Evolutionary conservation across 805 yeast genomes (phyloP).

Genomic region (Lipomyces japonicus): DNA sequence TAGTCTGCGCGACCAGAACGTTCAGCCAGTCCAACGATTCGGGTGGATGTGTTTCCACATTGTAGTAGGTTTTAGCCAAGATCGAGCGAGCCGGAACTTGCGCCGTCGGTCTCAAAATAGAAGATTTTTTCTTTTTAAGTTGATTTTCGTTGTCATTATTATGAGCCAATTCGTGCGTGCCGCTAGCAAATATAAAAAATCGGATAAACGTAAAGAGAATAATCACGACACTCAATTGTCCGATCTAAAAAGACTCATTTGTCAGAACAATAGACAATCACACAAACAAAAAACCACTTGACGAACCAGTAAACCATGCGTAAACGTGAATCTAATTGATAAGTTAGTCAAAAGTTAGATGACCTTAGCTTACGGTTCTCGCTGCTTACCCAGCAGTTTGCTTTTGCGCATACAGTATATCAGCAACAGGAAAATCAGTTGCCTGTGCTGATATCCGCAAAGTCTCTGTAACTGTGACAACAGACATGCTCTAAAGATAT

Average conservation of each 20-base stretch:
- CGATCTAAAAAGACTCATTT: constrained; percentile 30
- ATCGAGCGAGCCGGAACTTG: constrained; percentile 42
- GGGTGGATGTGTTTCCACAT: constrained; percentile 79
- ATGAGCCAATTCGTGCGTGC: constrained; percentile 9
- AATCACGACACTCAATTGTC: constrained; percentile 42
- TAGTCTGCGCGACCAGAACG: constrained; percentile 85
- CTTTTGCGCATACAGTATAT: neutral
- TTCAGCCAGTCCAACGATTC: constrained; percentile 98
- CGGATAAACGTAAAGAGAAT: constrained; percentile 40
- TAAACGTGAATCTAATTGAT: constrained; percentile 28
- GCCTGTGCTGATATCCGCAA: constrained; percentile 1
- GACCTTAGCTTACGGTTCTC: no score
- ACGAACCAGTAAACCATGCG: constrained; percentile 30
- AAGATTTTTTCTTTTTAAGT: constrained; percentile 24
- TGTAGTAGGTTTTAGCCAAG: constrained; percentile 86
- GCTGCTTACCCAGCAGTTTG: neutral
- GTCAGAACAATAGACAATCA: neutral
- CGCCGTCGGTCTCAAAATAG: constrained; percentile 28
- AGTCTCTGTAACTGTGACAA: constrained; percentile 16
- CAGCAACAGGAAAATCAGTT: neutral
- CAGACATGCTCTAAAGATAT: constrained; percentile 1
- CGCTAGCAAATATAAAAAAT: constrained; percentile 43
- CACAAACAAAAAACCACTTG: neutral
- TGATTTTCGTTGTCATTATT: neutral
- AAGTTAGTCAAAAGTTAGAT: no score